Conservation (phyloP, 495 filamentous ascomycete genomes). For the Clavariopsis aquatica region DNA sequence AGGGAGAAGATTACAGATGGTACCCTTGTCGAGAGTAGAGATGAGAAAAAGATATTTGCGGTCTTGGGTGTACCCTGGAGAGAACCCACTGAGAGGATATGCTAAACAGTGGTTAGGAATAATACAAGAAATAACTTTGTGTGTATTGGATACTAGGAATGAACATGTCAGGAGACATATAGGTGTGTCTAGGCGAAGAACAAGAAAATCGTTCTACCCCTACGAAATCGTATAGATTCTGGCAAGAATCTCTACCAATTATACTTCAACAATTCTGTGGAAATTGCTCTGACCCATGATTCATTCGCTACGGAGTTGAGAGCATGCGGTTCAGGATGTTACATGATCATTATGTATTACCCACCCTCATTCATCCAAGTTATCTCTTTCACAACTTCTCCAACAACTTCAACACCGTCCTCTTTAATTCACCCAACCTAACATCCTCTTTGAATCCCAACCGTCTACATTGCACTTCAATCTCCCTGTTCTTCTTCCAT, state of each 20-base stretch:
- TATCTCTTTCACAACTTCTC: constrained; percentile 20
- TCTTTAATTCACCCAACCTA: constrained; percentile 40
- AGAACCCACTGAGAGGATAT: constrained; percentile 39
- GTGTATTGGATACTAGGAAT: neutral
- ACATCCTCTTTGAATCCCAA: constrained; percentile 43
- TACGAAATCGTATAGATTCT: no score
- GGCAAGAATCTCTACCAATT: no score
- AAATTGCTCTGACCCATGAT: no score
- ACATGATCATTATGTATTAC: neutral
- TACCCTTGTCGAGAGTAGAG: constrained; percentile 69
- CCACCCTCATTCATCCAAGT: neutral
- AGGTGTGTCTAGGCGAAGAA: no score
- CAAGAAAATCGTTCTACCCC: no score
- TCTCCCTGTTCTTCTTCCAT: constrained; percentile 63
- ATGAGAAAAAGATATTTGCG: constrained; percentile 85
- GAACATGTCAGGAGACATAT: no score
- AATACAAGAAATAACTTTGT: no score
- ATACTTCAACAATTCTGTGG: no score
- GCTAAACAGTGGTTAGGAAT: constrained; percentile 9
- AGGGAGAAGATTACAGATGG: constrained; percentile 70
- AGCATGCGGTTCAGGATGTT: no score
- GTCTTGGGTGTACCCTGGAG: constrained; percentile 86
- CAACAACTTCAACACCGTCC: constrained; percentile 47
- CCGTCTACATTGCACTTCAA: constrained; percentile 79
- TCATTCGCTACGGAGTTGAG: no score